These are phyloP conservation scores for Leccinum incarnatum DNA, from an alignment of 768 basidiomycete species.

Conservation along the genomic window DNA sequence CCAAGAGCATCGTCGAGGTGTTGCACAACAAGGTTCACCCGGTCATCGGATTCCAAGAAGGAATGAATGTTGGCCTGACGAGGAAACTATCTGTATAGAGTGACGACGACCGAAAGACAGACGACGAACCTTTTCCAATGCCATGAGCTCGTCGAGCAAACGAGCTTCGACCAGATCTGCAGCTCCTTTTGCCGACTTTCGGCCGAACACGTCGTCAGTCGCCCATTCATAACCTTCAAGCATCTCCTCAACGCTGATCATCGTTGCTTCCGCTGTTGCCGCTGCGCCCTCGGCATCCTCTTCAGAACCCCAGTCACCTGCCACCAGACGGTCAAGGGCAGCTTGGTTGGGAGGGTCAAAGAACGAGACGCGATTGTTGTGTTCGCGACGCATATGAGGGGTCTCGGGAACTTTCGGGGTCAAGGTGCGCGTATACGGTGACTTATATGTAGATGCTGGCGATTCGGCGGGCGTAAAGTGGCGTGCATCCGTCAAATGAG, in stretches of 20 bases:
- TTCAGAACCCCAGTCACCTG: constrained; percentile 40
- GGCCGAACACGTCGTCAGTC: constrained; percentile 68
- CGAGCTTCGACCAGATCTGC: constrained; percentile 92
- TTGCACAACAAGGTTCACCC: constrained; percentile 80
- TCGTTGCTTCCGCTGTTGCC: constrained; percentile 74
- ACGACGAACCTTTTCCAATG: constrained; percentile 79
- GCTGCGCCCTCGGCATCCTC: constrained; percentile 60
- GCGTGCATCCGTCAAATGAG: constrained; percentile 7
- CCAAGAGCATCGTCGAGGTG: constrained; percentile 85
- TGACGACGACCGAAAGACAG: not conserved
- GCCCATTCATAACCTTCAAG: constrained; percentile 98
- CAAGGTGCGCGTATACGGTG: constrained; percentile 23
- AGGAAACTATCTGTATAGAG: not conserved
- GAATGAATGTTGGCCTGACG: constrained; percentile 89
- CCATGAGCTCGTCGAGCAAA: constrained; percentile 84
- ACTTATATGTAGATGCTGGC: constrained; percentile 21
- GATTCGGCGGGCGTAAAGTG: constrained; percentile 20
- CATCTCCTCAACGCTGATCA: constrained; percentile 97
- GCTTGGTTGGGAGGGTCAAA: constrained; percentile 80
- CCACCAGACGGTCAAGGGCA: constrained; percentile 66
- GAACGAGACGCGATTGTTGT: constrained; percentile 76
- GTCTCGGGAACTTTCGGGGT: constrained; percentile 33
- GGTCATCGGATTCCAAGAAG: constrained; percentile 93
- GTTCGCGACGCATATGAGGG: constrained; percentile 44
- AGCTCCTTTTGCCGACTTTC: constrained; percentile 64